Conservation (phyloP, 192 early-diverging fungal species). For the Haplosporangium gracile region DNA sequence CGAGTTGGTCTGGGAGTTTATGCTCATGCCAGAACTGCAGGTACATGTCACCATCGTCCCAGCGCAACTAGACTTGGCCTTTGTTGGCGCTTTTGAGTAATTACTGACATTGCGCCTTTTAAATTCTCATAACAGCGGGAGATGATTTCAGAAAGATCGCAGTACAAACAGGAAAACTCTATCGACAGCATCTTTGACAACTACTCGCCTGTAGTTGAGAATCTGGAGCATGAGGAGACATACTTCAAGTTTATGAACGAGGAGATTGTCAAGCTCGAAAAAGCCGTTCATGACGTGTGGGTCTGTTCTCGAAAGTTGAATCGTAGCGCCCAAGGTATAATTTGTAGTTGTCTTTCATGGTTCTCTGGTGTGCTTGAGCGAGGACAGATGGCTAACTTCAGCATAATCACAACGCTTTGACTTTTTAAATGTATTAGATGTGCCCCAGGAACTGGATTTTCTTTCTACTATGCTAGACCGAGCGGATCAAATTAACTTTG, state of each 20-base stretch:
- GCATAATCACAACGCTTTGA: not conserved
- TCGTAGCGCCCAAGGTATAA: slow-evolving; percentile 47
- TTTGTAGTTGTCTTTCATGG: not conserved
- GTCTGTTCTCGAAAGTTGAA: slow-evolving; percentile 32
- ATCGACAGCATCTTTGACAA: slow-evolving; percentile 59
- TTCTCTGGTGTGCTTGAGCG: not conserved
- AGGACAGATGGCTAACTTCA: not conserved
- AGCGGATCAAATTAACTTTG: slow-evolving; percentile 31
- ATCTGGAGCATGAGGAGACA: slow-evolving; percentile 58
- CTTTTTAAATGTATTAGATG: slow-evolving; percentile 22
- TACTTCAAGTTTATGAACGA: slow-evolving; percentile 57
- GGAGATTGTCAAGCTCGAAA: slow-evolving; percentile 45
- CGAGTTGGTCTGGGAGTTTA: slow-evolving; percentile 61
- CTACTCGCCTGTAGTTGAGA: slow-evolving; percentile 28
- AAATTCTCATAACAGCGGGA: slow-evolving; percentile 33
- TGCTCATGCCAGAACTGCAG: slow-evolving; percentile 58
- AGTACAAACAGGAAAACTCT: slow-evolving; percentile 52
- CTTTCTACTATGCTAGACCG: slow-evolving; percentile 24
- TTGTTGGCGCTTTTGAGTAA: not conserved
- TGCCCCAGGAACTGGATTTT: slow-evolving; percentile 43
- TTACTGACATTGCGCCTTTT: not conserved
- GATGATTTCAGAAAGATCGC: slow-evolving; percentile 51
- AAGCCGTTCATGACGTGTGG: slow-evolving; percentile 35
- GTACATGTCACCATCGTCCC: slow-evolving; percentile 16
- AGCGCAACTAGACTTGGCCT: not conserved